Conservation (phyloP, 805 yeast species). For the Debaryomyces maramus region DNA sequence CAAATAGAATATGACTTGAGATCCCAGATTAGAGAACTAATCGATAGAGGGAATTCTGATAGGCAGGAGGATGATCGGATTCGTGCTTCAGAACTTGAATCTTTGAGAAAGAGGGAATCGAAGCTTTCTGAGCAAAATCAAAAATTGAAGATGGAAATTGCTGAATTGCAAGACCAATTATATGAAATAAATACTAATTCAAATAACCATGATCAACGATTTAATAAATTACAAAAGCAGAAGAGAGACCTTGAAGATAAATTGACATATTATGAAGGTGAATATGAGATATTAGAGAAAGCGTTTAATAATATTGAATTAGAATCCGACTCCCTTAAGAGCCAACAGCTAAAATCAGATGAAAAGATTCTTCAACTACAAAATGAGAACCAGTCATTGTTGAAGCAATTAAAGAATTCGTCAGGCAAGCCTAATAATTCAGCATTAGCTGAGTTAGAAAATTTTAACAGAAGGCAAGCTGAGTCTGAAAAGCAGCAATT, state of each 20-base stretch:
- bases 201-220: conserved; percentile 9
- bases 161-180: conserved; percentile 26
- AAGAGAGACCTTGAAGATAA: conserved; percentile 24
- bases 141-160: conserved; percentile 25
- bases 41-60: conserved; percentile 16
- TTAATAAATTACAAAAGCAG: conserved; percentile 15
- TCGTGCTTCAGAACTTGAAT: conserved; percentile 26
- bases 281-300: conserved; percentile 24
- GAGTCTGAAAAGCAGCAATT: conserved; percentile 31
- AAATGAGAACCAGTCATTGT: conserved; percentile 29
- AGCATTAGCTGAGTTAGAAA: conserved; percentile 25
- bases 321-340: conserved; percentile 22
- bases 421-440: conserved; percentile 11
- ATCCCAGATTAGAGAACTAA: conserved; percentile 22
- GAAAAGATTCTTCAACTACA: conserved; percentile 23
- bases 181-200: conserved; percentile 17
- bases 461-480: conserved; percentile 17
- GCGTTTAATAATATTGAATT: conserved; percentile 23
- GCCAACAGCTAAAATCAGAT: conserved; percentile 12
- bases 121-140: conserved; percentile 18
- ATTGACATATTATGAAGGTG: conserved; percentile 27
- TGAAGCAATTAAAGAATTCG: conserved; percentile 17
- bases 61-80: conserved; percentile 12
- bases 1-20: conserved; percentile 20
- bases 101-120: conserved; percentile 19